Evolutionary conservation across 208 protist species (phyloP), one percentile per base, ranked within the genome.

Genomic region (Crithidia acanthocephali): DNA sequence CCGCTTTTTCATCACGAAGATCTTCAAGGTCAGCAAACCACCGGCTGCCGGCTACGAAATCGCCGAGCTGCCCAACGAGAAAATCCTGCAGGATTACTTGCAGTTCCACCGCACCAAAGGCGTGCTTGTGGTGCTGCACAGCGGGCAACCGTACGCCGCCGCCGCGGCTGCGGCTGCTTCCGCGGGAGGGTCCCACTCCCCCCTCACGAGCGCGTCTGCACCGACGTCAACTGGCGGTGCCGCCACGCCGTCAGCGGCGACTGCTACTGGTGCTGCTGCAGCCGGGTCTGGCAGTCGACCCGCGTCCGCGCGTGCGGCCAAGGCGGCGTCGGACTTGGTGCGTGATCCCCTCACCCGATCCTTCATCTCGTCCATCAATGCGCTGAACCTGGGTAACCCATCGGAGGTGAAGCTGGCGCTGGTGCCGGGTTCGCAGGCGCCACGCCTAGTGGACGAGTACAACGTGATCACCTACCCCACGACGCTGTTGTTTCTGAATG

Each of bases 1-100:
- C 25, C 65, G 23, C 18, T 68, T 69, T 28, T 95, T 92, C 64
- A 76, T 95, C n/a, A 80, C 58, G 0, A 88, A 85, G 35, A 77
- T 95, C 40, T 80, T 80, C 44, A 87, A 88, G 48, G 83, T 93
- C 16, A 77, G 82, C 23, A 81, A 87, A 51, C 87, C 91, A 9
- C 91, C 91, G 9, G 80, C 79, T 9, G 76, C 78, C 1, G 91
- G 91, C n/a, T 95, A 95, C 68, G 91, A 95, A 64, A 87, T 95
- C 47, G 84, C 88, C 0, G 87, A 95, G 60, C 64, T 95, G 47
- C 91, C 91, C 15, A 92, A 93, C 57, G 91, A 95, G 53, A 86
- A 82, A 27, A 75, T 93, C 11, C 82, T 95, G 5, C 62, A 64
- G 9, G 86, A 93, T 42, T 95, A 86, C 72, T 68, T 93, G 50